These are phyloP conservation scores for Thraustotheca clavata DNA, from an alignment of 352 stramenopile genomes.

Conservation along the genomic window DNA sequence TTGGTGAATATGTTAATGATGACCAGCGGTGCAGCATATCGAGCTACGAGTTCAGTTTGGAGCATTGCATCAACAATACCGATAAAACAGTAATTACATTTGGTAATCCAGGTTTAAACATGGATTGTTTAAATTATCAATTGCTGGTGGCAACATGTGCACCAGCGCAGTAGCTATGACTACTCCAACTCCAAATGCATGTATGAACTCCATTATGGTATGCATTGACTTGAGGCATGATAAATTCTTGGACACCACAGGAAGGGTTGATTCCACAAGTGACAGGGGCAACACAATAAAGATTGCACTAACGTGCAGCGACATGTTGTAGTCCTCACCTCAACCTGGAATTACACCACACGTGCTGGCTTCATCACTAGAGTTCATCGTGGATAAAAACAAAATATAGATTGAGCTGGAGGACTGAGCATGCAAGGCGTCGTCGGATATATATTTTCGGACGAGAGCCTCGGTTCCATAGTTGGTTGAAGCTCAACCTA, in stretches of 20 bases:
- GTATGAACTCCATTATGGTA: constrained; percentile 38
- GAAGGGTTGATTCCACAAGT: constrained; percentile 31
- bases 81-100: constrained; percentile 42
- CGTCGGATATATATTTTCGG: too few relatives aligned
- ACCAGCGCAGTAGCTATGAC: constrained; percentile 61
- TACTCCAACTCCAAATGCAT: constrained; percentile 53
- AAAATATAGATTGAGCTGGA: too few relatives aligned
- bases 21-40: not conserved
- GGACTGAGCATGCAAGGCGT: too few relatives aligned
- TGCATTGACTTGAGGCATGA: constrained; percentile 30
- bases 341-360: constrained; percentile 8
- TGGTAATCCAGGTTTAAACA: constrained; percentile 41
- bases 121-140: constrained; percentile 47
- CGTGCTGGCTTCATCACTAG: not conserved
- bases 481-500: too few relatives aligned
- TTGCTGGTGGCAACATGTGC: constrained; percentile 59
- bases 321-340: constrained; percentile 39
- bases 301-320: constrained; percentile 38
- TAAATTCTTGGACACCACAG: constrained; percentile 36
- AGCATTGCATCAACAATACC: constrained; percentile 58
- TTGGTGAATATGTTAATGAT: too few relatives aligned
- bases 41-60: constrained; percentile 10
- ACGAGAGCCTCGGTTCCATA: too few relatives aligned
- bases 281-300: constrained; percentile 54
- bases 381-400: not conserved